These are phyloP conservation scores for Paraglomus brasilianum DNA, from an alignment of 192 early-diverging fungal species.

Conservation along the genomic window DNA sequence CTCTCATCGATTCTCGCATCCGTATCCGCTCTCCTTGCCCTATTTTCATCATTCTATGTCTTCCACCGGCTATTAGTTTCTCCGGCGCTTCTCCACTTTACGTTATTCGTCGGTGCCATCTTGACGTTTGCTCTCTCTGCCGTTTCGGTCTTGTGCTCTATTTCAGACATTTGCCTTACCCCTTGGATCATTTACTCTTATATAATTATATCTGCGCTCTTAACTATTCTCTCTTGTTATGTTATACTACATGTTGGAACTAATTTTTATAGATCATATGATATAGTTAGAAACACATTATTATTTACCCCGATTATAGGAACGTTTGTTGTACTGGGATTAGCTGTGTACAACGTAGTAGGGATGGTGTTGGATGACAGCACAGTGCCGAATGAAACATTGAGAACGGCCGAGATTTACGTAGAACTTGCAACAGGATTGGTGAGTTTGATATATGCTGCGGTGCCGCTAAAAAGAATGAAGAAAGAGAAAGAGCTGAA, in stretches of 20 bases:
- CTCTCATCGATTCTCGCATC: too few relatives aligned
- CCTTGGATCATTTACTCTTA: too few relatives aligned
- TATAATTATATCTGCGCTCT: too few relatives aligned
- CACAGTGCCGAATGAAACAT: not conserved
- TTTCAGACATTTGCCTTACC: too few relatives aligned
- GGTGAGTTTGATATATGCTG: constrained; percentile 2
- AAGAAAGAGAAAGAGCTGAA: not conserved
- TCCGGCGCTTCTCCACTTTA: too few relatives aligned
- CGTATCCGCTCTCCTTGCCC: too few relatives aligned
- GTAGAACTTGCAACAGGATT: not conserved
- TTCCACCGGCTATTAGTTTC: too few relatives aligned
- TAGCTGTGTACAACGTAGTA: not conserved
- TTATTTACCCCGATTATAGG: not conserved
- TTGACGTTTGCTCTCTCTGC: too few relatives aligned
- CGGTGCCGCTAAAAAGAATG: not conserved
- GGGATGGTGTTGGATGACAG: not conserved
- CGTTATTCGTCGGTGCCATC: too few relatives aligned
- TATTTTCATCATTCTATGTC: too few relatives aligned
- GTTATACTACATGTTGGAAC: constrained; percentile 13
- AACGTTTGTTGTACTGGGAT: constrained; percentile 8
- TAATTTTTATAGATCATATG: constrained; percentile 19
- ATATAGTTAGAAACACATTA: not conserved
- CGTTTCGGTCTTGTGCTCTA: too few relatives aligned
- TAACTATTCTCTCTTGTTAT: constrained; percentile 2
- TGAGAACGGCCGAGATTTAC: not conserved